Percentiles rank a stretch among this genome's conserved stretches.
Evolutionary conservation across 306 rosid genomes (phyloP).

Genomic region (Argentina anserina): DNA sequence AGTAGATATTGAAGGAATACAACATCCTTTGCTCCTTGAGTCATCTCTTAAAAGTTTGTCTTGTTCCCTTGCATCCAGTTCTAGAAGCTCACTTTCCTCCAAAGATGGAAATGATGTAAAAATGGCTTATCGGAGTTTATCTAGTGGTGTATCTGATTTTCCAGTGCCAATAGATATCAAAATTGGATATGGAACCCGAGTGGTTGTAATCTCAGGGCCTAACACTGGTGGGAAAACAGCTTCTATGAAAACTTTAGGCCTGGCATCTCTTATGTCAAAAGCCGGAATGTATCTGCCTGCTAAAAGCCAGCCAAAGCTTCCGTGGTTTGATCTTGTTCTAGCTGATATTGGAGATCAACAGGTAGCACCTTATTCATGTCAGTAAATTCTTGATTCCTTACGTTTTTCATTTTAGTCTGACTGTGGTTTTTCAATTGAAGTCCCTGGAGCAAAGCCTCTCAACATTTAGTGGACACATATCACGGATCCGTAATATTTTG

Average conservation of each 20-base stretch:
- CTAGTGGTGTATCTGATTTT: slow-evolving; percentile 39
- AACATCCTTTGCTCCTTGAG: slow-evolving; percentile 73
- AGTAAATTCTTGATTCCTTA: slow-evolving; percentile 28
- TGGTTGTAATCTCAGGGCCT: slow-evolving; percentile 95
- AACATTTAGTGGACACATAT: slow-evolving; percentile 94
- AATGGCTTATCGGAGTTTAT: slow-evolving; percentile 21
- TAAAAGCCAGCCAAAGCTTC: slow-evolving; percentile 68
- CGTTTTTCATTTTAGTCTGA: slow-evolving; percentile 47
- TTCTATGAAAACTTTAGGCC: slow-evolving; percentile 85
- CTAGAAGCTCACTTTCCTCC: slow-evolving; percentile 35
- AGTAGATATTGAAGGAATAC: slow-evolving; percentile 65
- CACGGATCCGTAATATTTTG: slow-evolving; percentile 61
- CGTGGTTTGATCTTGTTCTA: slow-evolving; percentile 91
- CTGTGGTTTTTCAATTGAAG: slow-evolving; percentile 47
- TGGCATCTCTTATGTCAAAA: slow-evolving; percentile 90
- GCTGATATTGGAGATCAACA: slow-evolving; percentile 96
- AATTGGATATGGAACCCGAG: slow-evolving; percentile 65
- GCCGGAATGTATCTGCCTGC: slow-evolving; percentile 97
- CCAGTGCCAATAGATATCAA: slow-evolving; percentile 90
- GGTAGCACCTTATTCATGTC: slow-evolving; percentile 51
- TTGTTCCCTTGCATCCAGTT: slow-evolving; percentile 21
- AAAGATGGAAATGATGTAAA: slow-evolving; percentile 27
- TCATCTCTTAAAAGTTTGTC: slow-evolving; percentile 44
- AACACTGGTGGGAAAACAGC: slow-evolving; percentile 98
- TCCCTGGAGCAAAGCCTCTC: slow-evolving; percentile 97